Conservation (phyloP, 2,329 filamentous ascomycete genomes). For the Coniochaeta sp. region DNA sequence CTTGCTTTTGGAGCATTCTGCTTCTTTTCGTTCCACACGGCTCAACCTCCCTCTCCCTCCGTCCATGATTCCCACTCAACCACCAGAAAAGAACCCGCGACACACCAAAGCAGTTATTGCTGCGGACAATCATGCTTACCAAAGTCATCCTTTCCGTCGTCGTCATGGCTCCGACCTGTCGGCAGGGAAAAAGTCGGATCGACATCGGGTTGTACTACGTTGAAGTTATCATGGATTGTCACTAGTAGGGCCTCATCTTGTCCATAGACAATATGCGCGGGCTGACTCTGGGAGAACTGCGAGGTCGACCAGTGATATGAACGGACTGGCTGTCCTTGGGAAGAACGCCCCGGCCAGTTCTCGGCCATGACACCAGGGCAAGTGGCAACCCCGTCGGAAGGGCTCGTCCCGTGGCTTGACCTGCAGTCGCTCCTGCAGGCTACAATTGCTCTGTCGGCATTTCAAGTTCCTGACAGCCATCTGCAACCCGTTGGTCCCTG, state of each 20-base stretch:
- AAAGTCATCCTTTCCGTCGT: constrained; percentile 14
- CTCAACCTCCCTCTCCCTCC: too few species aligned
- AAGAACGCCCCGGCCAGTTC: background rate
- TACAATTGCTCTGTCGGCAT: too few species aligned
- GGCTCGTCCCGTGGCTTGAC: too few species aligned
- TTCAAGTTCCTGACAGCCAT: too few species aligned
- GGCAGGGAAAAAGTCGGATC: background rate
- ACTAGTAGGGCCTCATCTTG: background rate
- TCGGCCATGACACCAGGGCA: background rate
- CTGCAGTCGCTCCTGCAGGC: too few species aligned
- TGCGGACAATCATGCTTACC: constrained; percentile 5
- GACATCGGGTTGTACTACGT: background rate
- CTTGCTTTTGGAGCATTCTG: too few species aligned
- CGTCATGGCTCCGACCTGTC: background rate
- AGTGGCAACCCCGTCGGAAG: too few species aligned
- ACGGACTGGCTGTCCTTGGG: background rate
- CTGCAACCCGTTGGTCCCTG: too few species aligned
- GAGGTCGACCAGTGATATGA: background rate
- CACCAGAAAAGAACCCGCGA: too few species aligned
- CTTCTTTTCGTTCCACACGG: too few species aligned
- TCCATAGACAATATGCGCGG: background rate
- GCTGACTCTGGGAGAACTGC: background rate
- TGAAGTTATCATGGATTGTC: background rate
- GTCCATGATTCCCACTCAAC: too few species aligned
- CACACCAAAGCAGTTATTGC: too few species aligned